Conservation (phyloP, 140 eudicot genomes). For the Oenanthe javanica region DNA sequence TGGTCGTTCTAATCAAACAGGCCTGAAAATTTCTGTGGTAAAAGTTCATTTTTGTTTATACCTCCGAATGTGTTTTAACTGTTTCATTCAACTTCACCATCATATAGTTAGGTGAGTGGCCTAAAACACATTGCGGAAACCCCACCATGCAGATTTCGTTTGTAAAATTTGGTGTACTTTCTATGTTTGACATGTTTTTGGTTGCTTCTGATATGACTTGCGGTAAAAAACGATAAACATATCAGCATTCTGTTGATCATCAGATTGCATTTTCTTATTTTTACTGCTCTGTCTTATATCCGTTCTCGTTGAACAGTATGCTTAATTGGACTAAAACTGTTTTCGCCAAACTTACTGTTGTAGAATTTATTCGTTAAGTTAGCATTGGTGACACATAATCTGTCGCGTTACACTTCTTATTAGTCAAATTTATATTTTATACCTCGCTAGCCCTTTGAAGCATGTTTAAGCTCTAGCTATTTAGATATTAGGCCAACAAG, state of each 20-base stretch:
- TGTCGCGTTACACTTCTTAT: background rate
- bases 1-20: background rate
- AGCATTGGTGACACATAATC: background rate
- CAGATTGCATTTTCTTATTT: background rate
- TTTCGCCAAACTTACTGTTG: background rate
- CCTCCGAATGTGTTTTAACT: background rate
- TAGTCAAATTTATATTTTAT: background rate
- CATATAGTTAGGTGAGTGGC: background rate
- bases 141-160: background rate
- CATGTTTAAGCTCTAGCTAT: background rate
- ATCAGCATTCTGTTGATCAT: background rate
- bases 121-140: background rate
- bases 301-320: background rate
- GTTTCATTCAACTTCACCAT: background rate
- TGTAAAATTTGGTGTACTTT: background rate
- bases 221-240: background rate
- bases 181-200: background rate
- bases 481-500: background rate
- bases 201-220: background rate
- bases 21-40: background rate
- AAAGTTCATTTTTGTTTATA: constrained; percentile 1
- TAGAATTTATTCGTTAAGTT: background rate
- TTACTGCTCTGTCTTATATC: background rate
- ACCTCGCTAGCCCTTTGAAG: background rate
- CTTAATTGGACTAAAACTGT: constrained; percentile 3